Base-by-base conservation (phyloP, 805 yeast species). In the Henningerozyma blattae region DNA sequence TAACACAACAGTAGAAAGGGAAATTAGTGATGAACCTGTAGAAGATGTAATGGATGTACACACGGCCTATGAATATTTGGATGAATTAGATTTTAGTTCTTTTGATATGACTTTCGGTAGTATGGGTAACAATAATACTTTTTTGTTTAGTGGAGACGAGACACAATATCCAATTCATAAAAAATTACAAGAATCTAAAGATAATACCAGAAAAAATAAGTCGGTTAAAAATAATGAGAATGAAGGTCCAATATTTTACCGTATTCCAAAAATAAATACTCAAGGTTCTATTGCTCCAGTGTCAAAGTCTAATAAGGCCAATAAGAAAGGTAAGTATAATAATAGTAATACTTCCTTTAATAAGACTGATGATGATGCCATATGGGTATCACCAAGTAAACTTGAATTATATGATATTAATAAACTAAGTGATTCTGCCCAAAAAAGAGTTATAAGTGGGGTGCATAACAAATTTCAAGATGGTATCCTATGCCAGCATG, bases 341-440 rank as follows among this genome's bases (percentile, higher is more conserved):
- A n/a, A n/a, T n/a, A n/a, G n/a, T n/a, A n/a, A n/a, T n/a, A n/a
- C n/a, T n/a, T n/a, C n/a, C n/a, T n/a, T n/a, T n/a, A 20, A 20
- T 7, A 10, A 9, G n/a, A n/a, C 31, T 10, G 50, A 42, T 2
- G 53, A 52, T 15, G 59, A 52, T 22, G 54, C 58, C 4, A 46
- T 55, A 16, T 55, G 60, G 60, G 43, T 52, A 9, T 55, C 60
- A 0, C 60, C 60, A 5, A 50, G 53, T 30, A 54, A 55, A 35
- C 32, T 55, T 10, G 50, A 47, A 27, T 40, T 47, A 30, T 34
- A 38, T 29, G 49, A 48, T 29, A 15, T 43, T 13, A 43, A 40
- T 18, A 46, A 36, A 17, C 5, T 28, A 3, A n/a, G 22, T 8
- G n/a, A 26, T 17, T 27, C 31, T 13, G 17, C 29, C 13, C 22